Percentiles rank a stretch among this genome's conserved stretches.
These are phyloP conservation scores for Epichloe sp. DNA, from an alignment of 2,329 filamentous ascomycete species.

Conservation along the genomic window DNA sequence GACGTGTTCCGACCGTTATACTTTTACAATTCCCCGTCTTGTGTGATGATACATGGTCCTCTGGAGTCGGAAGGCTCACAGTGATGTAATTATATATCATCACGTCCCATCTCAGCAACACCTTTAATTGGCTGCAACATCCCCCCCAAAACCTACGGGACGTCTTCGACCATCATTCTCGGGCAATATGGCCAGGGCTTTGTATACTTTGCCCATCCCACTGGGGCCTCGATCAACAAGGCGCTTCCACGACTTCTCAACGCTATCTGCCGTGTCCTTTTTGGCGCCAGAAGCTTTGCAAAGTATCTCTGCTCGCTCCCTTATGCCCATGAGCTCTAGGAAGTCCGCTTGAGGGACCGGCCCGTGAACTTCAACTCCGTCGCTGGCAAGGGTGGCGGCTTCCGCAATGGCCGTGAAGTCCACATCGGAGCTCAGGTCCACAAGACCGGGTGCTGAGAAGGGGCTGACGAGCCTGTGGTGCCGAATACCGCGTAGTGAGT, in stretches of 20 bases:
- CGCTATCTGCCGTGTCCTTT: slow-evolving; percentile 39
- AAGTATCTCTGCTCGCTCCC: slow-evolving; percentile 59
- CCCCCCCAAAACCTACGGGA: slow-evolving; percentile 94
- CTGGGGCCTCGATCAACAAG: slow-evolving; percentile 70
- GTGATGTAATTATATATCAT: too few species aligned
- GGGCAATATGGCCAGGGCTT: slow-evolving; percentile 81
- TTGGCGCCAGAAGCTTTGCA: slow-evolving; percentile 29
- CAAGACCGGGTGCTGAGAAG: slow-evolving; percentile 64
- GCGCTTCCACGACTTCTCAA: slow-evolving; percentile 66
- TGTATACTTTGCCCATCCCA: slow-evolving; percentile 93
- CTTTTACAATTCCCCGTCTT: too few species aligned
- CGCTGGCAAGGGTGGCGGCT: slow-evolving; percentile 59
- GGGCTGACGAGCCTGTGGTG: slow-evolving; percentile 65
- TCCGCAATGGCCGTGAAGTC: slow-evolving; percentile 85
- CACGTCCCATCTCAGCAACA: background rate
- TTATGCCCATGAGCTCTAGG: slow-evolving; percentile 68
- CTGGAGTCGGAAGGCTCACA: too few species aligned
- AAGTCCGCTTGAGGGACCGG: slow-evolving; percentile 79
- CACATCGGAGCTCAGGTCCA: slow-evolving; percentile 85
- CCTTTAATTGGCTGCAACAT: slow-evolving; percentile 21
- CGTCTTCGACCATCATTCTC: slow-evolving; percentile 59
- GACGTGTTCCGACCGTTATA: too few species aligned
- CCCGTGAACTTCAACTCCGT: slow-evolving; percentile 80
- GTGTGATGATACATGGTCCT: too few species aligned
- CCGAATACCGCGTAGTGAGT: slow-evolving; percentile 82